Evolutionary conservation across 2,329 filamentous ascomycete genomes (phyloP), one percentile per base, ranked within the genome.

Genomic region (Beauveria pseudobassiana): DNA sequence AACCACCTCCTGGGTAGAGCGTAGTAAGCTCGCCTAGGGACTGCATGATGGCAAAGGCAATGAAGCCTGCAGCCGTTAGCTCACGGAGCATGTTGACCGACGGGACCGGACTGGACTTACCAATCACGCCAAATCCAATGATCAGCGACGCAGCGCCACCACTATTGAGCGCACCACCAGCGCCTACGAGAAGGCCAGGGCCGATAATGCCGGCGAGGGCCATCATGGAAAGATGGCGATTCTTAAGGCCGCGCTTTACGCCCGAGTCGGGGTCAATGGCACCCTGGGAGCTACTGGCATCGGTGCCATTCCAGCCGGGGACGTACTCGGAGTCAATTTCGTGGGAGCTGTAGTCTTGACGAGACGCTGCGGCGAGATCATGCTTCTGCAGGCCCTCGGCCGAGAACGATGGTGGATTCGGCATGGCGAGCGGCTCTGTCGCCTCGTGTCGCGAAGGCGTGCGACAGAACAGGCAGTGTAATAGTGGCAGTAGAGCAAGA

Each of bases 11-110:
- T 0, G 88, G 88, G 66, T 87, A 90, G 1, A 91, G 74, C 7
- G 88, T 91, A 3, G 88, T 89, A 67, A 91, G 76, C 71, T 92
- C 89, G 22, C 89, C 89, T 7, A 92, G 75, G 5, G 84, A 87
- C 76, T 91, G 88, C 84, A 89, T 90, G 65, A 88, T 82, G 66
- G 78, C 80, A 64, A 79, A 82, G 2, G 88, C 87, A 63, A 91
- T 83, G 64, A 90, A 80, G 57, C 74, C 74, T 45, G 16, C 50
- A 4, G 49, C 38, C 30, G 59, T 73, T 51, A 72, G 67, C 38
- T 55, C 24, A 30, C 9, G 18, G 24, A 48, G 51, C 16, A 34
- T 26, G 26, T 46, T 46, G 28, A 3, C 24, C 34, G 14, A 24
- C 12, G 20, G n/a, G 24, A 26, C 9, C 22, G 22, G 16, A 10